Evolutionary conservation across 164 flowering plant genomes (phyloP), one percentile per base, ranked within the genome.

Genomic region (Vitis riparia): DNA sequence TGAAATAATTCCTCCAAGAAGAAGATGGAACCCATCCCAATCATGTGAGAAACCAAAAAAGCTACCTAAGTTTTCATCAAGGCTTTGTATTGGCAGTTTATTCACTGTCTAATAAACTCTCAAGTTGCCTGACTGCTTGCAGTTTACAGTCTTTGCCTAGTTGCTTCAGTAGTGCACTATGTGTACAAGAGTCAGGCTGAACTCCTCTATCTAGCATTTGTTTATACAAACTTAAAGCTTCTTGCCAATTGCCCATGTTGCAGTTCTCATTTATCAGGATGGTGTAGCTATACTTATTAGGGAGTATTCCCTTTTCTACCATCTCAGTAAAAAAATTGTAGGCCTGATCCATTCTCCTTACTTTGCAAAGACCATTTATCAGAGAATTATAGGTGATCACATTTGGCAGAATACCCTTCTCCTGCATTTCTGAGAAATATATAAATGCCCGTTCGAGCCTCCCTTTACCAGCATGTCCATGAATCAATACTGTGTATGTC

Each of bases 241-340:
- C 90, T 5, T 75, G 30, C 91, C 87, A 83, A 67, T 87, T 76
- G 49, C 81, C 86, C 62, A 70, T 16, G 29, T 83, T 74, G 72
- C 81, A 77, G 79, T 87, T 86, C 68, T 64, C 84, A 68, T 84
- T 79, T 72, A 91, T 91, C 65, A 91, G 71, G 50, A 85, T 76
- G 16, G 90, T 88, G 76, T 90, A 89, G 12, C 83, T 85, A 70
- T 83, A 88, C 73, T 87, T 91, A 69, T 89, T 88, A 11, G 94
- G 90, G 16, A 58, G 52, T 53, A 91, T 58, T 27, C 88, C 85
- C 51, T 72, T 80, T 53, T 70, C 78, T 66, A 78, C 76, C 93
- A 91, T 89, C 73, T 82, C 85, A 63, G 63, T 15, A 64, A 88
- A 84, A 65, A 64, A 73, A 6, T 51, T 66, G 78, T 87, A 81